Evolutionary conservation across 1,284 basidiomycete genomes (phyloP).

Genomic region (Hymenochaete sp.): DNA sequence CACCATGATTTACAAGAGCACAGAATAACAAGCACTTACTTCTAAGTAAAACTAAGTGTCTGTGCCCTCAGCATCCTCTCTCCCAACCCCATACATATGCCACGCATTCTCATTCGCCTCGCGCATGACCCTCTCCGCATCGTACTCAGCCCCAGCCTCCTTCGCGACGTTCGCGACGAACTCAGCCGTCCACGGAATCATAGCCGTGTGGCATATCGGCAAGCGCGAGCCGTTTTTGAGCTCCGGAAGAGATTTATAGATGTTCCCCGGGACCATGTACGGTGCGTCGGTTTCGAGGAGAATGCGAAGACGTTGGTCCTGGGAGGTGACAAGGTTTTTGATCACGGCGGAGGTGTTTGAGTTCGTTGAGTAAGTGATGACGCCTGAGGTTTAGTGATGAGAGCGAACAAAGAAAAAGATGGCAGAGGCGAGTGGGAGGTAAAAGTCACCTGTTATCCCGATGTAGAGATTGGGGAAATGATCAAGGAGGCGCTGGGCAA

Average conservation of each 20-base stretch:
- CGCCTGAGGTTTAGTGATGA: constrained; percentile 36
- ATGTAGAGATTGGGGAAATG: constrained; percentile 75
- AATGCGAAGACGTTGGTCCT: constrained; percentile 39
- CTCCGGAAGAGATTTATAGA: constrained; percentile 48
- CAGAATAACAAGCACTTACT: no score
- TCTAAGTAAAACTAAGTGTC: no score
- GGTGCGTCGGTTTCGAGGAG: constrained; percentile 78
- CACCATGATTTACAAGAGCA: no score
- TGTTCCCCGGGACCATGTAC: constrained; percentile 70
- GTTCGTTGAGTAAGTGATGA: constrained; percentile 69
- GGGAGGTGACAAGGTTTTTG: constrained; percentile 33
- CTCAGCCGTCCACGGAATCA: constrained; percentile 78
- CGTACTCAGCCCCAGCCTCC: constrained; percentile 36
- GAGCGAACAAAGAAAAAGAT: neutral
- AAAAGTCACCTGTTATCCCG: constrained; percentile 56
- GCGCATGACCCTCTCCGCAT: constrained; percentile 46
- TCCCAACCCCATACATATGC: constrained; percentile 12
- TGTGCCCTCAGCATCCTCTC: neutral
- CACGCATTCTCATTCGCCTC: constrained; percentile 59
- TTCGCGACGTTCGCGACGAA: constrained; percentile 49
- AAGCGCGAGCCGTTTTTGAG: constrained; percentile 45
- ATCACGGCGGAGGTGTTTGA: constrained; percentile 56
- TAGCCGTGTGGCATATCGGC: constrained; percentile 65
- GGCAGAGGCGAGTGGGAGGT: neutral
- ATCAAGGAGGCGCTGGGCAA: constrained; percentile 59